These are phyloP conservation scores for Raphanus raphanistrum DNA, from an alignment of 345 rosid genomes.

Conservation along the genomic window DNA sequence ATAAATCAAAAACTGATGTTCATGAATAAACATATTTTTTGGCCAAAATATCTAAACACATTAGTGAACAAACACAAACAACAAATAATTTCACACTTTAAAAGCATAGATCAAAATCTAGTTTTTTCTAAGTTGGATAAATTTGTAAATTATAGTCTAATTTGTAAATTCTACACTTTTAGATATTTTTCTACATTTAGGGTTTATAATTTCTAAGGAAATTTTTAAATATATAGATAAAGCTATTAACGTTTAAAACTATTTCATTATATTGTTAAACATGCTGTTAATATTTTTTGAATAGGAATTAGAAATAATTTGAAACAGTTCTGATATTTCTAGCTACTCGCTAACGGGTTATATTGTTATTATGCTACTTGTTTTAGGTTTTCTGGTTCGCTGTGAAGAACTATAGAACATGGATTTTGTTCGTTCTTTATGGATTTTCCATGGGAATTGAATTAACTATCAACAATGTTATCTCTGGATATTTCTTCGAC, in stretches of 20 bases:
- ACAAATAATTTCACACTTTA: not conserved
- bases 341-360: not conserved
- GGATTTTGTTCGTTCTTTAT: slow-evolving; percentile 68
- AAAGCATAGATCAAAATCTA: not conserved
- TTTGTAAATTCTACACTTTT: too few relatives aligned
- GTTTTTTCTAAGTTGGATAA: not conserved
- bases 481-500: slow-evolving; percentile 66
- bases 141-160: too few relatives aligned
- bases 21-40: not conserved
- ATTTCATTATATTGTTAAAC: too few relatives aligned
- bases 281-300: not conserved
- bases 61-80: not conserved
- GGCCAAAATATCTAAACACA: not conserved
- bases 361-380: not conserved
- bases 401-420: slow-evolving; percentile 65
- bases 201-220: too few relatives aligned
- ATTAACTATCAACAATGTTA: slow-evolving; percentile 59
- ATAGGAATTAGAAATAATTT: too few relatives aligned
- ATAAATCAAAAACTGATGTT: too few relatives aligned
- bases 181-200: too few relatives aligned
- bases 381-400: slow-evolving; percentile 64
- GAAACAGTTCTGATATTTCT: not conserved
- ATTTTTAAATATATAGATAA: not conserved
- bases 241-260: too few relatives aligned
- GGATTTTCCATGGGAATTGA: slow-evolving; percentile 80